Percentiles rank a stretch among this genome's conserved stretches.
Evolutionary conservation across 345 rosid species (phyloP).

Genomic region (Durio zibethinus): DNA sequence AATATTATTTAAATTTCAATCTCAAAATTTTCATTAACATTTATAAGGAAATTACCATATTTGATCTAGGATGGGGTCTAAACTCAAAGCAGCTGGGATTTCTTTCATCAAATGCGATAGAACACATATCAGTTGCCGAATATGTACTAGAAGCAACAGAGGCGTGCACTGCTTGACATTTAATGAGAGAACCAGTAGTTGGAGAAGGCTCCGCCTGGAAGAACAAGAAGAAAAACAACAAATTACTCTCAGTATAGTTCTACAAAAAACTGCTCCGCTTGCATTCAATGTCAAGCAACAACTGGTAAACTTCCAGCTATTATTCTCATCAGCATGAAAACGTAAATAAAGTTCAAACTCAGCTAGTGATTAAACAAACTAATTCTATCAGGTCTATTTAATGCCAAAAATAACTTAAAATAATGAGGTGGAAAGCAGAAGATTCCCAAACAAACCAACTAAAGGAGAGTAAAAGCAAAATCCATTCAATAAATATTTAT

Average conservation of each 20-base stretch:
- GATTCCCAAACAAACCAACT: constrained; percentile 14
- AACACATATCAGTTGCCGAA: constrained; percentile 36
- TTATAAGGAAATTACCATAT: constrained; percentile 52
- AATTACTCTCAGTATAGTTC: not conserved
- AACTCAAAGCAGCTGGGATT: constrained; percentile 64
- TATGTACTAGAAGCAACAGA: constrained; percentile 35
- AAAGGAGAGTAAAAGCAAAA: constrained; percentile 8
- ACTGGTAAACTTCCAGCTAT: constrained; percentile 10
- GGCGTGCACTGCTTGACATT: constrained; percentile 48
- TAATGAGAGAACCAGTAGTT: constrained; percentile 77
- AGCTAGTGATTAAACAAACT: constrained; percentile 16
- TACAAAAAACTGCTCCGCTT: constrained; percentile 10
- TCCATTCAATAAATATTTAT: not conserved
- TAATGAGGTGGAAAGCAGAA: not conserved
- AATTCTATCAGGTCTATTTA: not conserved
- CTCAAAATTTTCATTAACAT: not conserved
- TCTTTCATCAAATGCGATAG: constrained; percentile 42
- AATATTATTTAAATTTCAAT: not conserved
- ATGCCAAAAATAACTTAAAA: constrained; percentile 1
- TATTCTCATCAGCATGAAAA: constrained; percentile 16
- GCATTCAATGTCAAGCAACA: not conserved
- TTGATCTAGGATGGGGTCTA: constrained; percentile 59
- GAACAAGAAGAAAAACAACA: constrained; percentile 26
- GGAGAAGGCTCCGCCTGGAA: constrained; percentile 95
- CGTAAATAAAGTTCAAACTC: constrained; percentile 8